Percentiles rank a stretch among this genome's conserved stretches.
These are phyloP conservation scores for Ganoderma multipileum DNA, from an alignment of 1,284 basidiomycete species.

Conservation along the genomic window DNA sequence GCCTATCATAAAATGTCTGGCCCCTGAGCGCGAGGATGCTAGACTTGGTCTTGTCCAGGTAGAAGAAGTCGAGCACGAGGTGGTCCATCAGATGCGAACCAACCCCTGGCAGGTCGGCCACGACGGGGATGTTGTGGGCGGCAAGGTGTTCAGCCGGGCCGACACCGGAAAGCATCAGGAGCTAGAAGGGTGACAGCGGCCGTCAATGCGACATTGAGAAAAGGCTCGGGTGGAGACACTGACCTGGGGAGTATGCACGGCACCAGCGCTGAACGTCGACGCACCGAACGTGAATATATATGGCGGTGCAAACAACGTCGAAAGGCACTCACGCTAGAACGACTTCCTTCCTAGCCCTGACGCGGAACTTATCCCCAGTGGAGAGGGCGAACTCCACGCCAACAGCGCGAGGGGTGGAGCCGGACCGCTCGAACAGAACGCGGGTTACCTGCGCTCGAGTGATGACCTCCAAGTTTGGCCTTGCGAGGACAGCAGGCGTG, in stretches of 20 bases:
- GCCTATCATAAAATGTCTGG: constrained; percentile 40
- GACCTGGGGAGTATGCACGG: background rate
- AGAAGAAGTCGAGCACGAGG: constrained; percentile 52
- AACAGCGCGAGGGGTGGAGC: background rate
- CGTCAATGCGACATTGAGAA: background rate
- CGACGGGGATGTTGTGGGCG: constrained; percentile 53
- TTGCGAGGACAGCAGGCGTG: constrained; percentile 61
- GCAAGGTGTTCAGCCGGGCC: constrained; percentile 65
- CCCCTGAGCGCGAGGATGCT: constrained; percentile 41
- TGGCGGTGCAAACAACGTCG: background rate
- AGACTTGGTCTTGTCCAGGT: constrained; percentile 55
- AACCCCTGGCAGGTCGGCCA: constrained; percentile 64
- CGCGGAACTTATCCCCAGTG: background rate
- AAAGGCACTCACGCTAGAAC: background rate
- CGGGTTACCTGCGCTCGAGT: constrained; percentile 50
- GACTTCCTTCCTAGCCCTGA: background rate
- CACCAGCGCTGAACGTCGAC: background rate
- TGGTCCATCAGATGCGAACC: constrained; percentile 69
- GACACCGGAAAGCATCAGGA: constrained; percentile 56
- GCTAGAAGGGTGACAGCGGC: background rate
- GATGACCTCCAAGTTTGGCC: constrained; percentile 67
- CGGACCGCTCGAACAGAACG: background rate
- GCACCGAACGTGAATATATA: background rate
- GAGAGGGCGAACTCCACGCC: background rate
- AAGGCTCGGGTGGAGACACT: background rate